These are phyloP conservation scores for Hexamita inflata DNA, from an alignment of 208 protist genomes.

Conservation along the genomic window DNA sequence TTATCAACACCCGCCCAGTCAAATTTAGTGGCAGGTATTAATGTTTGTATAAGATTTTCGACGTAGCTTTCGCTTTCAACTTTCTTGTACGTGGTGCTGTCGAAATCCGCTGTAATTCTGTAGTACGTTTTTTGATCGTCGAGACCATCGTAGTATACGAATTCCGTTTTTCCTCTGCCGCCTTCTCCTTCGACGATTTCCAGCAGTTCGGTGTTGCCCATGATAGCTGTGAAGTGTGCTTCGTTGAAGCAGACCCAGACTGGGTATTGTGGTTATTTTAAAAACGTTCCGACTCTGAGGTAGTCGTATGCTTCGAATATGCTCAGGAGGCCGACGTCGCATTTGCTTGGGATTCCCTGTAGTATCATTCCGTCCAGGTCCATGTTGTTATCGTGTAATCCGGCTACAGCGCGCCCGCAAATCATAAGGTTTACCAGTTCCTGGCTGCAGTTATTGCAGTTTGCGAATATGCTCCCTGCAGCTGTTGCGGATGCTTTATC, in stretches of 20 bases:
- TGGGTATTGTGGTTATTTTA: not conserved
- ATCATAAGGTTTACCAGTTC: not conserved
- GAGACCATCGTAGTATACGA: not conserved
- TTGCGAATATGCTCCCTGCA: not conserved
- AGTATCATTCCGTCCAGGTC: not conserved
- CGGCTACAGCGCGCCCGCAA: not conserved
- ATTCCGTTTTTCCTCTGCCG: not conserved
- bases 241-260: constrained; percentile 13
- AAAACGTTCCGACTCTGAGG: not conserved
- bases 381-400: not conserved
- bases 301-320: not conserved
- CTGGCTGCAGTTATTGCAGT: not conserved
- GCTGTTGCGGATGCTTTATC: not conserved
- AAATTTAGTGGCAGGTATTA: not conserved
- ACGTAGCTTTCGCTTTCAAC: not conserved
- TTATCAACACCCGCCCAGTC: not conserved
- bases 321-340: not conserved
- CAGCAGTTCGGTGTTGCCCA: not conserved
- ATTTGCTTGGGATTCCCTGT: not conserved
- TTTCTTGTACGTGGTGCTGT: not conserved
- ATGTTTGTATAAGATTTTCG: not conserved
- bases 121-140: not conserved
- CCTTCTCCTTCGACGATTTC: not conserved
- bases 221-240: not conserved
- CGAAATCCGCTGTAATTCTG: not conserved